Base-by-base conservation (phyloP, 176 grass and related monocot species). In the Zea mays region DNA sequence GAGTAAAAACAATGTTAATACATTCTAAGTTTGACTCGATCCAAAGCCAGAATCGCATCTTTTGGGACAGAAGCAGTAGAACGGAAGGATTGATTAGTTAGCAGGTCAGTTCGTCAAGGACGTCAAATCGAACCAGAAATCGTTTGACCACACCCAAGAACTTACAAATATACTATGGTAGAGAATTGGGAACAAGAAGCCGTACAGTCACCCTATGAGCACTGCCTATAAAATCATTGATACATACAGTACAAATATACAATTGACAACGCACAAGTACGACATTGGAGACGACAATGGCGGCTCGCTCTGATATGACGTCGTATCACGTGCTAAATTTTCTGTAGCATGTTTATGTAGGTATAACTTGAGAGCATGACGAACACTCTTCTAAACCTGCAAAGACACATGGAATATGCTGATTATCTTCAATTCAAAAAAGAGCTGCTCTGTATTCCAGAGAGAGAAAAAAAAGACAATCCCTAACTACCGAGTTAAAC, bases 371-470 rank as follows among this genome's bases (percentile, higher is more conserved):
- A 90, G 57, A 90, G 72, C 69, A 67, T 5, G 21, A 93, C 74
- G 37, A 93, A 93, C 45, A 93, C 72, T 81, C 82, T 87, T 65
- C 84, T 83, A 43, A 87, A 93, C 90, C 87, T 93, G 70, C 70
- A 87, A 13, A 27, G 59, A 73, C 40, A 71, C n/a, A 73, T 52
- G 0, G 1, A 39, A 45, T 14, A 34, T 34, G 17, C 58, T 41
- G 10, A 14, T 58, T 56, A 15, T 65, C 27, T 40, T 15, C 2
- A 20, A 61, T 42, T 64, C 46, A 41, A 20, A 39, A 39, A 27
- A 27, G 27, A 0, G 27, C 27, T 27, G 27, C 27, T 27, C 27
- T 27, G 27, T 27, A 27, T 27, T 27, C 27, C 1, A 27, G 27
- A 27, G 27, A 39, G 38, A 4, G 38, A 39, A 4, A 39, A 39